A percentile compares a stretch with the other conserved stretches of the same genome.
phyloP scores from a whole-genome alignment of 192 early-diverging fungal genomes.

The Coemansia guatemalensis region DNA sequence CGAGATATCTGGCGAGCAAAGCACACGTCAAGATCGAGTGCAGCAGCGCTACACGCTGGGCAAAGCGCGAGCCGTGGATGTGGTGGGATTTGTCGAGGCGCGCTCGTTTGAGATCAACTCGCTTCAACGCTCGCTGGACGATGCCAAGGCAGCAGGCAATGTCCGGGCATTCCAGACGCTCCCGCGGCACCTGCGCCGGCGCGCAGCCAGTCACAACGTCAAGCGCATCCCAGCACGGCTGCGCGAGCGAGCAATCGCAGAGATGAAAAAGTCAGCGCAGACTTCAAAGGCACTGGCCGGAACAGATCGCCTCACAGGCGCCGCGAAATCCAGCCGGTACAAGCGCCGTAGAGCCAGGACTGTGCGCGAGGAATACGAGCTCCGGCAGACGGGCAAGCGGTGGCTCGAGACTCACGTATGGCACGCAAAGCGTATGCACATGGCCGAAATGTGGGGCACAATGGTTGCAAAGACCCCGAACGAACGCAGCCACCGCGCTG shows the following conservation, averaged over 20 bases:
- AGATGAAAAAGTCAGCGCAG: conserved; percentile 58
- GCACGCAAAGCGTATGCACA: conserved; percentile 98
- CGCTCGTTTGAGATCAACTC: conserved; percentile 84
- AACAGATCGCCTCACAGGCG: conserved; percentile 22
- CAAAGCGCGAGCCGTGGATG: conserved; percentile 43
- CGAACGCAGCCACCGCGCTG: conserved; percentile 77
- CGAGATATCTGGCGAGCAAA: neutral
- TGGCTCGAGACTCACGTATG: conserved; percentile 99
- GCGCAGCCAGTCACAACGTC: conserved; percentile 93
- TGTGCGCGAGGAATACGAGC: conserved; percentile 38
- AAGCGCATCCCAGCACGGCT: conserved; percentile 86
- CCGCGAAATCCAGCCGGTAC: conserved; percentile 37
- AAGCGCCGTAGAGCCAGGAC: conserved; percentile 35
- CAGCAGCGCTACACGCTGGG: conserved; percentile 33
- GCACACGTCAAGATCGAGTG: conserved; percentile 1
- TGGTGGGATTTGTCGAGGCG: conserved; percentile 57
- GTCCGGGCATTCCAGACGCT: conserved; percentile 86
- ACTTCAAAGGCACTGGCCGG: conserved; percentile 18
- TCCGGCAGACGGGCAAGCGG: conserved; percentile 55
- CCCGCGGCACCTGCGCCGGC: conserved; percentile 85
- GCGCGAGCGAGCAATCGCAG: conserved; percentile 71
- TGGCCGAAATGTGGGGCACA: conserved; percentile 78
- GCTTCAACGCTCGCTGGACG: conserved; percentile 75
- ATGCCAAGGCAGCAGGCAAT: conserved; percentile 56
- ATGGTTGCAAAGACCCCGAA: conserved; percentile 74